Evolutionary conservation across 2,329 filamentous ascomycete genomes (phyloP).

Genomic region (Seiridium unicorne): DNA sequence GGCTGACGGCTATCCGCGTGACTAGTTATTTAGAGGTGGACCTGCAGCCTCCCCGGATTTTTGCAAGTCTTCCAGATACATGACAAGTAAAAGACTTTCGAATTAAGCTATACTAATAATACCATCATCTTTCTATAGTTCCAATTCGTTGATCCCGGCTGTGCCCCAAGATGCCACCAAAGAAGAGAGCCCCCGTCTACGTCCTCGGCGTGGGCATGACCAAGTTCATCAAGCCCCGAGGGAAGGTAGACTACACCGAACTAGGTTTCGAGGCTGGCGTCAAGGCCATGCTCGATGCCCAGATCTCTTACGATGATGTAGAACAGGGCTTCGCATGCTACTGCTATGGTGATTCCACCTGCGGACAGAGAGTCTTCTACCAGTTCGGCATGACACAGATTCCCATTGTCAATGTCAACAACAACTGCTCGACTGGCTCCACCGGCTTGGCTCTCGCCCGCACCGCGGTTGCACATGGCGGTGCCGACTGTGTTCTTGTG

Average conservation of each 20-base stretch:
- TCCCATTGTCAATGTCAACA: slow-evolving; percentile 97
- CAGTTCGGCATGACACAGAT: slow-evolving; percentile 98
- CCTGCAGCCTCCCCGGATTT: background rate
- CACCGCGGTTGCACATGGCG: slow-evolving; percentile 75
- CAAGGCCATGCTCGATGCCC: slow-evolving; percentile 81
- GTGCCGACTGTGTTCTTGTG: slow-evolving; percentile 84
- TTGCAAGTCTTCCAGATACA: background rate
- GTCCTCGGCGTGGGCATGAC: slow-evolving; percentile 98
- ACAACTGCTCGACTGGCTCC: slow-evolving; percentile 96
- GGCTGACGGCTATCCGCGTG: background rate
- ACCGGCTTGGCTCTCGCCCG: slow-evolving; percentile 85
- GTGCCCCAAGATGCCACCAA: slow-evolving; percentile 1
- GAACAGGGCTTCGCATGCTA: slow-evolving; percentile 96
- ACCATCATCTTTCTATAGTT: no score
- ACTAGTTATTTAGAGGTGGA: background rate
- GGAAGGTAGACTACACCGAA: slow-evolving; percentile 92
- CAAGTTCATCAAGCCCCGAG: slow-evolving; percentile 96
- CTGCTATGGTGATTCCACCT: slow-evolving; percentile 94
- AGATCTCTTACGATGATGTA: slow-evolving; percentile 95
- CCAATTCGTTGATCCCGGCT: no score
- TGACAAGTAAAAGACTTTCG: no score
- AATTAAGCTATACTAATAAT: no score
- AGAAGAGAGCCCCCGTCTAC: slow-evolving; percentile 55
- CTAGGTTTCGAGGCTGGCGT: slow-evolving; percentile 89
- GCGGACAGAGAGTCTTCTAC: slow-evolving; percentile 95